Percentiles rank a stretch among this genome's conserved stretches.
Evolutionary conservation across 108 stramenopile species (phyloP).

Genomic region (Nitzschia putrida): DNA sequence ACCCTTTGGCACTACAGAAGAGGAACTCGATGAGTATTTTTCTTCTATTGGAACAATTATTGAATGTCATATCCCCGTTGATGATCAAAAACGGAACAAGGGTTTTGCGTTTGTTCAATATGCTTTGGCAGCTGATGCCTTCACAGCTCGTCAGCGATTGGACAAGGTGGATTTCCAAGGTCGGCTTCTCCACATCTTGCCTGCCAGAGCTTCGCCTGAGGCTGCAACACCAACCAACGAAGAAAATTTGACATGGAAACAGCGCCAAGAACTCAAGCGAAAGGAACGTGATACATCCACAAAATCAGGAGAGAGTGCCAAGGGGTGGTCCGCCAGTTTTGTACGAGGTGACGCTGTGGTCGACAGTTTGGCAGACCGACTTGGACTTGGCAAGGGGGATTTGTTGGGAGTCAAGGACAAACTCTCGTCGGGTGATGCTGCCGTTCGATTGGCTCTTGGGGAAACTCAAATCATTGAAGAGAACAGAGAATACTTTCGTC

Average conservation of each 20-base stretch:
- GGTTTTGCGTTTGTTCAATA: slow-evolving; percentile 95
- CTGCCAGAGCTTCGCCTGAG: slow-evolving; percentile 59
- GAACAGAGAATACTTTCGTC: slow-evolving; percentile 85
- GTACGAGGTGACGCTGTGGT: slow-evolving; percentile 95
- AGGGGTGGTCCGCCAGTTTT: slow-evolving; percentile 94
- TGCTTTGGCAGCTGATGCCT: slow-evolving; percentile 55
- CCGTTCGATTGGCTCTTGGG: slow-evolving; percentile 92
- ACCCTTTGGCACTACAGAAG: slow-evolving; percentile 89
- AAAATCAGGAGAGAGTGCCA: slow-evolving; percentile 37
- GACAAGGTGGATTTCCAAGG: slow-evolving; percentile 88
- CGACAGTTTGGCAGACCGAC: slow-evolving; percentile 85
- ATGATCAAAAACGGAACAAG: slow-evolving; percentile 85
- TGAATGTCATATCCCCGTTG: slow-evolving; percentile 93
- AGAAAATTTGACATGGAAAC: slow-evolving; percentile 79
- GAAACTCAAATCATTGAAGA: slow-evolving; percentile 95
- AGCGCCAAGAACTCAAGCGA: slow-evolving; percentile 82
- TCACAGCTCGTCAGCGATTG: slow-evolving; percentile 56
- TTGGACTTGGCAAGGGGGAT: slow-evolving; percentile 88
- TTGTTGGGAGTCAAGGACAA: slow-evolving; percentile 91
- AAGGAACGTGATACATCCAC: slow-evolving; percentile 72
- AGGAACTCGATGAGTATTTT: slow-evolving; percentile 87
- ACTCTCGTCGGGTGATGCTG: slow-evolving; percentile 79
- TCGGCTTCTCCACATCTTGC: slow-evolving; percentile 82
- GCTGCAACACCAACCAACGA: slow-evolving; percentile 12
- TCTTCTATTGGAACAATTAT: slow-evolving; percentile 65